Base-by-base conservation (phyloP, 805 yeast genomes). In the Ogataea wickerhamii region DNA sequence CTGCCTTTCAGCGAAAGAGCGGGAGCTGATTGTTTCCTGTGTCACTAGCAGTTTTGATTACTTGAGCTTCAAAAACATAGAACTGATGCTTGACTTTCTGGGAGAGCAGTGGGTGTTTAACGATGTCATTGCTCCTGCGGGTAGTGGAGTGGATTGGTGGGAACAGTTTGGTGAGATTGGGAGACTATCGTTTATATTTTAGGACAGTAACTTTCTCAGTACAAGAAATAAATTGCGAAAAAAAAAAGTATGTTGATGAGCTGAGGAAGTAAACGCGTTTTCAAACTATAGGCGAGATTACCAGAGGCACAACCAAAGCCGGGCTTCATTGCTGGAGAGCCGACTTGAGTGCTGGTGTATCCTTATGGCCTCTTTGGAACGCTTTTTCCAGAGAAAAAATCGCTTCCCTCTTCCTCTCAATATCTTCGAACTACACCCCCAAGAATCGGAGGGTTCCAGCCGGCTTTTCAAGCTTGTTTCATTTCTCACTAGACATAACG, bases 1-100 rank as follows among this genome's bases (percentile, higher is more conserved):
- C 37, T 47, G 53, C 20, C 23, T 40, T 10, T 14, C 23, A 8
- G 18, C 12, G 1, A 21, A 19, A 5, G 50, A 53, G 11, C 51
- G 55, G 16, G 31, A 29, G 13, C 17, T 44, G 14, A 33, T 56
- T 4, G 36, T 37, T 19, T n/a, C 28, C 6, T 40, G 40, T 11
- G 42, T 53, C 8, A 21, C 18, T 4, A 41, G 32, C 16, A 48
- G 49, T 6, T 30, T 45, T n/a, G 25, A 21, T 7, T 45, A 47
- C 26, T 42, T 58, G 35, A 45, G 39, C 17, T 56, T 56, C 38
- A 47, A 45, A n/a, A 55, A 46, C 28, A 44, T 51, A 5, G 38
- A 42, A n/a, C 18, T 43, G 11, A 22, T 51, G 34, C 19, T 43
- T 19, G 40, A 39, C 3, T 51, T 47, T 36, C 32, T 55, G 24